Evolutionary conservation across 805 yeast species (phyloP).

Genomic region (Cyberlindnera maclurae): DNA sequence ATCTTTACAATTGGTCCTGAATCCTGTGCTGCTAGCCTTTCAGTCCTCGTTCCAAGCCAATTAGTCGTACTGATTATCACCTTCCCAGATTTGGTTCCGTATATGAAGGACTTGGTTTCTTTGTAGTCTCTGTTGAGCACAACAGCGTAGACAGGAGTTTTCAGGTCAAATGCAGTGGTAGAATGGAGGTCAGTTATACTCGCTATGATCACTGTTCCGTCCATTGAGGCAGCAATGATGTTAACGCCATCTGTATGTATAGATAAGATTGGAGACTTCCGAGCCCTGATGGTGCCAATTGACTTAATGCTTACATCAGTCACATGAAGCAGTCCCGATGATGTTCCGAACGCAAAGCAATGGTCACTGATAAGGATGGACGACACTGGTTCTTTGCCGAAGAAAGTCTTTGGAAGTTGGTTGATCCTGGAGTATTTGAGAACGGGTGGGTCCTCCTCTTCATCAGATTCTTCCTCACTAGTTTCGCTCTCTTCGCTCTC

Average conservation of each 20-base stretch:
- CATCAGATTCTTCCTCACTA: slow-evolving; percentile 28
- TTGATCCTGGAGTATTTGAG: slow-evolving; percentile 68
- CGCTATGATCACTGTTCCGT: slow-evolving; percentile 86
- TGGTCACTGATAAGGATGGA: slow-evolving; percentile 52
- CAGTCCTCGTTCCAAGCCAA: slow-evolving; percentile 83
- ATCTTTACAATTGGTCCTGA: slow-evolving; percentile 69
- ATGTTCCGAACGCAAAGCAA: slow-evolving; percentile 78
- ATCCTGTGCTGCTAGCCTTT: slow-evolving; percentile 44
- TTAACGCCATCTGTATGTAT: slow-evolving; percentile 64
- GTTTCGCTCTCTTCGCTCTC: slow-evolving; percentile 9
- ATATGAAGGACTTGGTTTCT: slow-evolving; percentile 56
- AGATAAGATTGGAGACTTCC: slow-evolving; percentile 69
- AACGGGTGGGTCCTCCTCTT: slow-evolving; percentile 58
- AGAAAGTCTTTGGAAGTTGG: slow-evolving; percentile 63
- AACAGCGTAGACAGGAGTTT: slow-evolving; percentile 83
- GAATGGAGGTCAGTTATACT: slow-evolving; percentile 33
- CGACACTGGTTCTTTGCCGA: slow-evolving; percentile 72
- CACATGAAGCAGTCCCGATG: slow-evolving; percentile 74
- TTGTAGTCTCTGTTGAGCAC: slow-evolving; percentile 67
- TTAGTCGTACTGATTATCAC: slow-evolving; percentile 66
- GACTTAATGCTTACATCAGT: slow-evolving; percentile 51
- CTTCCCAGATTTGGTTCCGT: slow-evolving; percentile 89
- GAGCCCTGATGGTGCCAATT: slow-evolving; percentile 72
- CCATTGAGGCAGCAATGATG: slow-evolving; percentile 87
- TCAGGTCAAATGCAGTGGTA: slow-evolving; percentile 61